These are phyloP conservation scores for Lagenidium giganteum DNA, from an alignment of 352 stramenopile genomes.

Conservation along the genomic window DNA sequence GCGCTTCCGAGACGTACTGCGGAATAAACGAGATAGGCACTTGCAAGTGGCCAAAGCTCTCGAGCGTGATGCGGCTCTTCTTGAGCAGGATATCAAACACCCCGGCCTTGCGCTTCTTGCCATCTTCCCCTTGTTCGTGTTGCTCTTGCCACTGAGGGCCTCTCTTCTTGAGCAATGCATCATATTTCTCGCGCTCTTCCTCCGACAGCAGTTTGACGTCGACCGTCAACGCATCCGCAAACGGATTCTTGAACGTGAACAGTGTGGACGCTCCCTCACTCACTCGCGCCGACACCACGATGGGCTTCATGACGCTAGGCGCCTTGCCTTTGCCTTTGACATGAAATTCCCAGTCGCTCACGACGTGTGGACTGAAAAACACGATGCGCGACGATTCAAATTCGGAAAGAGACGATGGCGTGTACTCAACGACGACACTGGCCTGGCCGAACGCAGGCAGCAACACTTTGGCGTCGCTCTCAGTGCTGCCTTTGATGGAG, in stretches of 20 bases:
- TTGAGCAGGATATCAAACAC: constrained; percentile 81
- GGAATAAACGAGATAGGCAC: constrained; percentile 90
- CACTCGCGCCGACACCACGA: constrained; percentile 62
- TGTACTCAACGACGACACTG: constrained; percentile 84
- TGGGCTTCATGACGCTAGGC: constrained; percentile 89
- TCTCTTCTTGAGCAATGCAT: too few relatives aligned
- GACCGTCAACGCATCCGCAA: constrained; percentile 71
- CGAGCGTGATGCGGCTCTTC: constrained; percentile 64
- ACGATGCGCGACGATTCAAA: constrained; percentile 62
- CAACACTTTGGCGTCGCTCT: constrained; percentile 17
- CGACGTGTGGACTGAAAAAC: constrained; percentile 65
- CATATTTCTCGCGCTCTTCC: constrained; percentile 2
- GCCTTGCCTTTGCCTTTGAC: constrained; percentile 70
- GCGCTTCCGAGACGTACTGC: constrained; percentile 54
- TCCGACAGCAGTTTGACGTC: constrained; percentile 68
- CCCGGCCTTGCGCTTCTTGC: not conserved
- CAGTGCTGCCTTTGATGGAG: constrained; percentile 48
- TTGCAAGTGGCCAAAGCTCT: constrained; percentile 81
- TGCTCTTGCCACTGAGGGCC: not conserved
- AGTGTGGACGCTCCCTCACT: constrained; percentile 77
- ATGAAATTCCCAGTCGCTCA: constrained; percentile 88
- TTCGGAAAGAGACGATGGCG: constrained; percentile 84
- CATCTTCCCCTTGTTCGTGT: not conserved
- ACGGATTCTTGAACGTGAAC: constrained; percentile 93
- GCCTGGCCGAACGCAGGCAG: constrained; percentile 66